Evolutionary conservation across 805 yeast genomes (phyloP).

Genomic region (Lachancea fermentati): DNA sequence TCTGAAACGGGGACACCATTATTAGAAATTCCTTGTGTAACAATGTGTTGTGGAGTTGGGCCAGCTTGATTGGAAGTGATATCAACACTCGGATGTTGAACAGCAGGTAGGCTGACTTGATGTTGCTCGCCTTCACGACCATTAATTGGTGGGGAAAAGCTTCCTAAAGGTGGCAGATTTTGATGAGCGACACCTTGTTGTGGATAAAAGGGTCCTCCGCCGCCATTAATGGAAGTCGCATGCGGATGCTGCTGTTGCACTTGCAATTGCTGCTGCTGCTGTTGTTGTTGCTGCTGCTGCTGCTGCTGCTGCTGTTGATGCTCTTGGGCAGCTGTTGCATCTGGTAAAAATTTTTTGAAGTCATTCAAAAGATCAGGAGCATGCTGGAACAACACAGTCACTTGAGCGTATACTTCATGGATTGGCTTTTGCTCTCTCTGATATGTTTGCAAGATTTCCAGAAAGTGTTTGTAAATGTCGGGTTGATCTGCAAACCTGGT

Average conservation of each 20-base stretch:
- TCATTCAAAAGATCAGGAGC: conserved; percentile 95
- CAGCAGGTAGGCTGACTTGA: conserved; percentile 25
- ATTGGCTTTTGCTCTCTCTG: conserved; percentile 95
- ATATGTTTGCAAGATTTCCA: conserved; percentile 93
- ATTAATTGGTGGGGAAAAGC: conserved; percentile 34
- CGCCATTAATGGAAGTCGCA: conserved; percentile 1
- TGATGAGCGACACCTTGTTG: conserved; percentile 15
- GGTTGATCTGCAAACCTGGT: conserved; percentile 91
- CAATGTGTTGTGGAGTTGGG: conserved; percentile 7
- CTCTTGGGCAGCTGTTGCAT: conserved; percentile 34
- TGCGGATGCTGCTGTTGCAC: conserved; percentile 11
- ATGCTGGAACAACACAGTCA: conserved; percentile 77
- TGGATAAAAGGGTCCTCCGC: conserved; percentile 3
- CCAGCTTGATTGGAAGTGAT: conserved; percentile 44
- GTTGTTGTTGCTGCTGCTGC: conserved; percentile 17
- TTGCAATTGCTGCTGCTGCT: conserved; percentile 16
- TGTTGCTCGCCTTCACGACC: conserved; percentile 20
- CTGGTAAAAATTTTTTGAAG: conserved; percentile 93
- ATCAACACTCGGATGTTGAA: conserved; percentile 19
- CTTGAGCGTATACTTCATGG: conserved; percentile 91
- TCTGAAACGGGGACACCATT: conserved; percentile 34
- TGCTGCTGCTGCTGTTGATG: conserved; percentile 21
- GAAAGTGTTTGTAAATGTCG: conserved; percentile 87
- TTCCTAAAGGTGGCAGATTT: conserved; percentile 35
- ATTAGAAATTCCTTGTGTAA: conserved; percentile 18